phyloP scores from a whole-genome alignment of 352 stramenopile species.

The Pythium utonaiense region DNA sequence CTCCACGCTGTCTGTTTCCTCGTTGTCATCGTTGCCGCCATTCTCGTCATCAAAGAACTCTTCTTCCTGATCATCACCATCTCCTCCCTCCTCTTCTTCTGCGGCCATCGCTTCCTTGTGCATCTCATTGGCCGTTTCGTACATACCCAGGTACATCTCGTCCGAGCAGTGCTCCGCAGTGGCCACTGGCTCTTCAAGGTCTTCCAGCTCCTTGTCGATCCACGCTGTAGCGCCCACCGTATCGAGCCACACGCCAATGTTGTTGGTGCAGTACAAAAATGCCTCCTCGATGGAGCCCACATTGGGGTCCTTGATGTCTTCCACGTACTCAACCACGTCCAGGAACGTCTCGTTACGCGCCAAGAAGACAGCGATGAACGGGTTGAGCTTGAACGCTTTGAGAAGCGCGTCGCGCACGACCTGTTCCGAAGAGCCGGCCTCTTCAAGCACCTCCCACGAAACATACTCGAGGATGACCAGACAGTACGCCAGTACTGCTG shows the following conservation, averaged over 20 bases:
- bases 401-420: constrained; percentile 67
- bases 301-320: constrained; percentile 71
- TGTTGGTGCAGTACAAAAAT: constrained; percentile 75
- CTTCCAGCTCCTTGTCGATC: constrained; percentile 78
- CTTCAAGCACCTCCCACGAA: constrained; percentile 85
- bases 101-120: constrained; percentile 62
- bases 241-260: constrained; percentile 84
- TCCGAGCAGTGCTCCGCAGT: constrained; percentile 56
- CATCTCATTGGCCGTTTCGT: constrained; percentile 84
- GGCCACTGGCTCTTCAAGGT: constrained; percentile 39
- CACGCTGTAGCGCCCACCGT: constrained; percentile 76
- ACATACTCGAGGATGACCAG: constrained; percentile 86
- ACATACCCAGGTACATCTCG: constrained; percentile 88
- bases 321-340: constrained; percentile 77
- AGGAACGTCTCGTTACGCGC: constrained; percentile 77
- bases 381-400: constrained; percentile 70
- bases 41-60: constrained; percentile 12
- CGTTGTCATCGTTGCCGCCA: constrained; percentile 25
- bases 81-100: constrained; percentile 29
- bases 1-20: constrained; percentile 37
- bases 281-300: constrained; percentile 79
- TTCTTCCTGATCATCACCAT: constrained; percentile 19
- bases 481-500: constrained; percentile 77
- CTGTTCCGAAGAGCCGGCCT: constrained; percentile 72
- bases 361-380: constrained; percentile 83